Conservation (phyloP, 139 green algal genomes). For the Chlorella ohadii region DNA sequence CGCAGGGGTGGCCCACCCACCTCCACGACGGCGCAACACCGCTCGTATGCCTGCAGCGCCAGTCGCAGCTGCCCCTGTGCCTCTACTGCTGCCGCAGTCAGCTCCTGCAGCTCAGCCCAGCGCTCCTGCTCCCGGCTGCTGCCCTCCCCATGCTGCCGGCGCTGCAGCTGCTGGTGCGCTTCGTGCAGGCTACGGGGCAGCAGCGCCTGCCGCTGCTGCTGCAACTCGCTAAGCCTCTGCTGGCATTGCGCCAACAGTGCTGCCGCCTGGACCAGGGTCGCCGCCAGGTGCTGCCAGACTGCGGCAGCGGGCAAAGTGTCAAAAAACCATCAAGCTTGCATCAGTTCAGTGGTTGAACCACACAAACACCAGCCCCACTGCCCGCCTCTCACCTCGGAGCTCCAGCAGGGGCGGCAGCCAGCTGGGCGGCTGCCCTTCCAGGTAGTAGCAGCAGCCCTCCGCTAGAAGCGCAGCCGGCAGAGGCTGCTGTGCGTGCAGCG, state of each 20-base stretch:
- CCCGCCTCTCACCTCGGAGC: background rate
- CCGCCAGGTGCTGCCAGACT: conserved; percentile 27
- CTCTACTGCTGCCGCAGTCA: background rate
- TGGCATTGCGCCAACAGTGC: background rate
- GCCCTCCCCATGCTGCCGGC: background rate
- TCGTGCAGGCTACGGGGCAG: background rate
- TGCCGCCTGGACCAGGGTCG: background rate
- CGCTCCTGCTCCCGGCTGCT: background rate
- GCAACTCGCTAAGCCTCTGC: background rate
- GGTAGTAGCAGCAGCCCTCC: background rate
- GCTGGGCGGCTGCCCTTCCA: background rate
- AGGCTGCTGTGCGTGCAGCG: background rate
- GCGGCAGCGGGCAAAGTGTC: background rate
- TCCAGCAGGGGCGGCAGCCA: conserved; percentile 15
- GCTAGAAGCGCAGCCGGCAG: background rate
- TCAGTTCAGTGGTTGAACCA: too few species aligned
- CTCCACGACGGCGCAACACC: background rate
- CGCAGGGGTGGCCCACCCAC: too few species aligned
- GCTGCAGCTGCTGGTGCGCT: background rate
- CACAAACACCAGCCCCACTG: background rate
- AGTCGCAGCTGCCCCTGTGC: background rate
- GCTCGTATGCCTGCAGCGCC: background rate
- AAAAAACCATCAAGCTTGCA: too few species aligned
- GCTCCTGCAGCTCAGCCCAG: background rate
- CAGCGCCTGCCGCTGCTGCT: background rate